phyloP scores from a whole-genome alignment of 345 rosid species.

The Capsella bursapastoris region DNA sequence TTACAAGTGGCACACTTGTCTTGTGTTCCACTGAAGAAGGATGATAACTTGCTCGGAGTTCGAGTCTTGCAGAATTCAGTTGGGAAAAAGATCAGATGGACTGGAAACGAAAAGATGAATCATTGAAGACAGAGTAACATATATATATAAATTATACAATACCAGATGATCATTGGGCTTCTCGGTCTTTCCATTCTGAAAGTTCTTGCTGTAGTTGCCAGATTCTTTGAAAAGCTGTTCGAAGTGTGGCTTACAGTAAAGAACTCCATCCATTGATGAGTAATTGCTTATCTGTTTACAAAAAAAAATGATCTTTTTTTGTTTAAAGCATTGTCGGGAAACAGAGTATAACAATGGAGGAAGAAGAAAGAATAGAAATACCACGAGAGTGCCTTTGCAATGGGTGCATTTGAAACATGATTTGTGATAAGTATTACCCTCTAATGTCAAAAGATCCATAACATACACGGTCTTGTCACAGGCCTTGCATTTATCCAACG shows the following conservation, averaged over 20 bases:
- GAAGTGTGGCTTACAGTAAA: slow-evolving; percentile 91
- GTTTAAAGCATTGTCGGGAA: neutral
- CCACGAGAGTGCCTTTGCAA: slow-evolving; percentile 93
- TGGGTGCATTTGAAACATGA: slow-evolving; percentile 92
- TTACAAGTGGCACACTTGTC: slow-evolving; percentile 90
- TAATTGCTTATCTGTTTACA: slow-evolving; percentile 81
- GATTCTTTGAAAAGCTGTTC: slow-evolving; percentile 98
- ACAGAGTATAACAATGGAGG: slow-evolving; percentile 17
- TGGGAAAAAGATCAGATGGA: neutral
- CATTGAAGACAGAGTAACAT: neutral
- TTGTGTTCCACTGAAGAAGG: slow-evolving; percentile 88
- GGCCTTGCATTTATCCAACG: slow-evolving; percentile 96
- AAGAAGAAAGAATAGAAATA: slow-evolving; percentile 29
- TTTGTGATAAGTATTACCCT: slow-evolving; percentile 91
- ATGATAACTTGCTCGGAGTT: slow-evolving; percentile 75
- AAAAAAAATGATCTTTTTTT: no score
- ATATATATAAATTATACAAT: neutral
- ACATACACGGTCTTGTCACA: slow-evolving; percentile 94
- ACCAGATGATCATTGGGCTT: slow-evolving; percentile 66
- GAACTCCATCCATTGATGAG: slow-evolving; percentile 97
- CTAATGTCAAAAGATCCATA: slow-evolving; percentile 81
- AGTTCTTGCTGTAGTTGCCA: slow-evolving; percentile 86
- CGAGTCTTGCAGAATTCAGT: slow-evolving; percentile 59
- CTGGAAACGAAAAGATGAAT: neutral
- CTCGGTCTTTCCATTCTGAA: slow-evolving; percentile 59